A percentile compares a stretch with the other conserved stretches of the same genome.
phyloP scores from a whole-genome alignment of 768 basidiomycete genomes.

The Pleurotus tuber-regium region DNA sequence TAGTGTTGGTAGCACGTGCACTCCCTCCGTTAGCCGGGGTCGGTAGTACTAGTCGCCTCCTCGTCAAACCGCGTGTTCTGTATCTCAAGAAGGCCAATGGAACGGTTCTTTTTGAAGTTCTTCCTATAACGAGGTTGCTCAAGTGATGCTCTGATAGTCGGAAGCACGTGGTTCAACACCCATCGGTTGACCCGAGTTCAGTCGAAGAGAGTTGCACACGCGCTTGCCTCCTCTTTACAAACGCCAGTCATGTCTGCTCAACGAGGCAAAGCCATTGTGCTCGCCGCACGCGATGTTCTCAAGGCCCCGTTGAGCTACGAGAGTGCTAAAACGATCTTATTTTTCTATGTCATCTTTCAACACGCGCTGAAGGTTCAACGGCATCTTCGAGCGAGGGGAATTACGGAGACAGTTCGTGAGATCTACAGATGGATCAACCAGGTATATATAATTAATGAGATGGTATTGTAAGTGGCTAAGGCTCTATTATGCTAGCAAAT shows the following conservation, averaged over 20 bases:
- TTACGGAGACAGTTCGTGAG: slow-evolving; percentile 46
- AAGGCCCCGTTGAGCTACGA: slow-evolving; percentile 29
- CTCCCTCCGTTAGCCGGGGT: background rate
- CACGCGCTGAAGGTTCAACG: slow-evolving; percentile 54
- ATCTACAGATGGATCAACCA: slow-evolving; percentile 50
- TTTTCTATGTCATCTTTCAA: slow-evolving; percentile 55
- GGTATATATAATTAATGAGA: slow-evolving; percentile 43
- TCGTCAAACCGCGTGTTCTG: background rate
- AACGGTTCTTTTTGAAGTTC: too few species aligned
- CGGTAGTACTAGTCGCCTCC: too few species aligned
- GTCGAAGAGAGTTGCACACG: background rate
- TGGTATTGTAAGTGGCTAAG: too few species aligned
- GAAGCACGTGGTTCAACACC: background rate
- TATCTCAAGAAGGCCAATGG: too few species aligned
- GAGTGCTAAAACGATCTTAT: slow-evolving; percentile 51
- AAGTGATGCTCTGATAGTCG: background rate
- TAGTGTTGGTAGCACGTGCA: slow-evolving; percentile 1
- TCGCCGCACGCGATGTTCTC: slow-evolving; percentile 3
- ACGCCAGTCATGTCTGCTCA: background rate
- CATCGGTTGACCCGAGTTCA: slow-evolving; percentile 7
- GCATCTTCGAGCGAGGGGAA: slow-evolving; percentile 64
- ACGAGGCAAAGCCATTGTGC: slow-evolving; percentile 3
- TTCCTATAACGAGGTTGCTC: background rate
- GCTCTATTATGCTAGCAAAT: slow-evolving; percentile 53
- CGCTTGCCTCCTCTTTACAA: background rate